Evolutionary conservation across 768 basidiomycete genomes (phyloP).

Genomic region (Rhizopogon roseolus): DNA sequence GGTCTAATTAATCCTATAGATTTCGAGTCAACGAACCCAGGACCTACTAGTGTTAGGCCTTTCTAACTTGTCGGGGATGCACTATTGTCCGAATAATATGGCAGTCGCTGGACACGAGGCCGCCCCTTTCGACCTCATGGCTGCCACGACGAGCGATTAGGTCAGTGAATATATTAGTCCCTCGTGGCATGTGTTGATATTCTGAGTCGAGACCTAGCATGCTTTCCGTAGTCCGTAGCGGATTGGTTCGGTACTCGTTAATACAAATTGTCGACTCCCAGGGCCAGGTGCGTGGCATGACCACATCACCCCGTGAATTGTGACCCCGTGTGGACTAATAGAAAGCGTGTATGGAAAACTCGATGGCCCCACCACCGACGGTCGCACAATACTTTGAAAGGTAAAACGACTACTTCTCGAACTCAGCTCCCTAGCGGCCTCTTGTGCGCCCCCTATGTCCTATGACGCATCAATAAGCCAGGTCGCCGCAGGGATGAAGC

Average conservation of each 20-base stretch:
- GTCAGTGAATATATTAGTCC: neutral
- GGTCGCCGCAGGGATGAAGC: conserved; percentile 27
- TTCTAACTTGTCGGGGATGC: neutral
- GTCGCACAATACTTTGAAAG: conserved; percentile 9
- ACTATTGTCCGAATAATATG: neutral
- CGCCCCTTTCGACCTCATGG: conserved; percentile 3
- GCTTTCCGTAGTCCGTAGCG: neutral
- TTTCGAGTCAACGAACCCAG: neutral
- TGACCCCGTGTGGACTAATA: neutral
- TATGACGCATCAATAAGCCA: conserved; percentile 8
- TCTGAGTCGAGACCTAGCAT: neutral
- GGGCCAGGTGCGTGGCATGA: neutral
- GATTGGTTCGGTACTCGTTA: neutral
- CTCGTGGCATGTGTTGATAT: neutral
- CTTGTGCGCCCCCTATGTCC: conserved; percentile 1
- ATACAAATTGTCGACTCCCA: neutral
- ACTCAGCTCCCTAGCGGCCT: neutral
- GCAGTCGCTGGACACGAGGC: neutral
- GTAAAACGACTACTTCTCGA: conserved; percentile 5
- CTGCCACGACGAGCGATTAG: conserved; percentile 1
- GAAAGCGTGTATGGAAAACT: neutral
- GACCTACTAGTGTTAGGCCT: neutral
- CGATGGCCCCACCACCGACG: conserved; percentile 4
- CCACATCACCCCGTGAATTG: neutral
- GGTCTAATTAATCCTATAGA: neutral